A percentile compares a stretch with the other conserved stretches of the same genome.
These are phyloP conservation scores for Turritis glabra DNA, from an alignment of 345 rosid species.

Conservation along the genomic window DNA sequence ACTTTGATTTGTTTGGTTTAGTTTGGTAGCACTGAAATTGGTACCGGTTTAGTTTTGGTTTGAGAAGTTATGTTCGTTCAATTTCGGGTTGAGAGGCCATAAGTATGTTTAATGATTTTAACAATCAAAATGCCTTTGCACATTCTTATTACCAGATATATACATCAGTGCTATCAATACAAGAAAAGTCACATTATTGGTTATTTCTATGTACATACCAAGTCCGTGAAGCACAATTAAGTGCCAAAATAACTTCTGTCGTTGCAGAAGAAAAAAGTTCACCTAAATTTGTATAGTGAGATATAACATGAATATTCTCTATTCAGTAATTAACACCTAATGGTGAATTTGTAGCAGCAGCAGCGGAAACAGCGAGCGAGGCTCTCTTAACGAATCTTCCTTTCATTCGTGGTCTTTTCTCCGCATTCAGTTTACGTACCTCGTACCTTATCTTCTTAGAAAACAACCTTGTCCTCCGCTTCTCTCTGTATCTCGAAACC, in stretches of 20 bases:
- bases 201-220: constrained; percentile 22
- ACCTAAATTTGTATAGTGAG: constrained; percentile 24
- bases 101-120: neutral
- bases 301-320: constrained; percentile 6
- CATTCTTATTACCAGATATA: constrained; percentile 27
- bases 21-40: neutral
- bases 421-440: constrained; percentile 88
- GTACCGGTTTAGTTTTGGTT: neutral
- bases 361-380: constrained; percentile 32
- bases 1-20: neutral
- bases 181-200: constrained; percentile 34
- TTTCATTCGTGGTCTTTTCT: constrained; percentile 97
- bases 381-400: constrained; percentile 94
- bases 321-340: constrained; percentile 27
- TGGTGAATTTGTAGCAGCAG: constrained; percentile 24
- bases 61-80: neutral
- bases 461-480: constrained; percentile 82
- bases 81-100: neutral
- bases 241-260: constrained; percentile 20
- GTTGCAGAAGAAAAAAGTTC: constrained; percentile 26
- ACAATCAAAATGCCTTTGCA: constrained; percentile 8
- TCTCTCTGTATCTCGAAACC: constrained; percentile 86
- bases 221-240: constrained; percentile 20
- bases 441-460: constrained; percentile 96
- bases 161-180: constrained; percentile 28